Evolutionary conservation across 768 basidiomycete genomes (phyloP), one percentile per base, ranked within the genome.

Genomic region (Pulveroboletus sp.): DNA sequence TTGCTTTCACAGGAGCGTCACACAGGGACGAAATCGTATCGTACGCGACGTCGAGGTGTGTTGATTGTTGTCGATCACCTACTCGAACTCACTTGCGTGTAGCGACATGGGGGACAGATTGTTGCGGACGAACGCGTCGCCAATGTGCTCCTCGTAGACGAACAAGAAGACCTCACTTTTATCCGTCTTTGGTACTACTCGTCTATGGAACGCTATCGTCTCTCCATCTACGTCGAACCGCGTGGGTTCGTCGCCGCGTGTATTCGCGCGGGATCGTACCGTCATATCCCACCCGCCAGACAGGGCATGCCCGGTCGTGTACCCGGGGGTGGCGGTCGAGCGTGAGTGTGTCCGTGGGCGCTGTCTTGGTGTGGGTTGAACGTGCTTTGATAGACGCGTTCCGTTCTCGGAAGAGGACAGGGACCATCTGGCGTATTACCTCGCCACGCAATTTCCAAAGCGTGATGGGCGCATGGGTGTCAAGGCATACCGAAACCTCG

Each of bases 391-490:
- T 20, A 67, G 67, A 39, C 65, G 66, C 19, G 36, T 55, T 1
- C 10, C 50, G 13, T 80, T 69, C 49, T 72, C 74, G 0, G 32
- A 51, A 6, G 67, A 73, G 1, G 81, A 82, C 6, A 72, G 77
- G 43, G 49, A 50, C 0, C 52, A 70, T 6, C 72, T 82, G 2
- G 63, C 73, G 5, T 69, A 72, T 59, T 82, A 76, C 47, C 50
- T 85, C 45, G 80, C 82, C 19, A 72, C 53, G 43, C 64, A 74
- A 40, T 75, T 71, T 35, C 79, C 80, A 3, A 54, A 34, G 58
- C 56, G 5, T 6, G 58, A 58, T 11, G 80, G 79, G 5, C 75
- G 83, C 23, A 52, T 63, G 37, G 83, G 84, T 2, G 77, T 75
- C 32, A 61, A 24, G 0, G 48, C 80, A 13, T 85, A 82, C 58